Base-by-base conservation (phyloP, 352 stramenopile species). In the Globisporangium takayamanum region DNA sequence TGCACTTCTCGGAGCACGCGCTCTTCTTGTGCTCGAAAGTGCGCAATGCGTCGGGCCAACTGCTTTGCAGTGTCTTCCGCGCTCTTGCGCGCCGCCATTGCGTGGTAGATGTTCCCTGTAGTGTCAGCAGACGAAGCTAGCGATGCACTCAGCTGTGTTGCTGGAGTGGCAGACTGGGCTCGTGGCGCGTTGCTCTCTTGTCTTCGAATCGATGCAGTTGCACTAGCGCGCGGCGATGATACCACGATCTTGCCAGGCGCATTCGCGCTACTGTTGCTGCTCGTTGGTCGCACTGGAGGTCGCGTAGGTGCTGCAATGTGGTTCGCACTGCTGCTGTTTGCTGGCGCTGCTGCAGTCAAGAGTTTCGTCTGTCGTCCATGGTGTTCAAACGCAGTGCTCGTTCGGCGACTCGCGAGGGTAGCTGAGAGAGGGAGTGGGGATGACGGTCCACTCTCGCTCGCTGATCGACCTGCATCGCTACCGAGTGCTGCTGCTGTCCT, bases 11-110 rank as follows among this genome's bases (percentile, higher is more conserved):
- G 63, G 41, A 86, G 58, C n/a, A 74, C 72, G 18, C 68, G 71
- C 44, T 86, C 76, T 64, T 88, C 78, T 33, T 86, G 73, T 1
- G 62, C 48, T 26, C 76, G 74, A 36, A 77, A 86, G 51, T 83
- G 70, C 8, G 78, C 66, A 45, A 88, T 83, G 0, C 78, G 69
- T 2, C 78, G 56, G 11, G 74, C 61, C 25, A 88, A 53, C 16
- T 83, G 72, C 59, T 76, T 69, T 15, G 73, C 76, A 12, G 61
- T 64, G 41, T 83, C 68, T 55, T 88, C 78, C 0, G 78, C 76
- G 22, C 58, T 70, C 64, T 86, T 88, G n/a, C 76, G 69, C 11
- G 76, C 72, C 30, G 60, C 63, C 60, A 80, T 68, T 11, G 66
- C 66, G 33, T 69, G 68, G 33, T 84, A 86, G 16, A 88, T 68